Conservation (phyloP, 805 yeast genomes). For the Myxozyma kluyveri region DNA sequence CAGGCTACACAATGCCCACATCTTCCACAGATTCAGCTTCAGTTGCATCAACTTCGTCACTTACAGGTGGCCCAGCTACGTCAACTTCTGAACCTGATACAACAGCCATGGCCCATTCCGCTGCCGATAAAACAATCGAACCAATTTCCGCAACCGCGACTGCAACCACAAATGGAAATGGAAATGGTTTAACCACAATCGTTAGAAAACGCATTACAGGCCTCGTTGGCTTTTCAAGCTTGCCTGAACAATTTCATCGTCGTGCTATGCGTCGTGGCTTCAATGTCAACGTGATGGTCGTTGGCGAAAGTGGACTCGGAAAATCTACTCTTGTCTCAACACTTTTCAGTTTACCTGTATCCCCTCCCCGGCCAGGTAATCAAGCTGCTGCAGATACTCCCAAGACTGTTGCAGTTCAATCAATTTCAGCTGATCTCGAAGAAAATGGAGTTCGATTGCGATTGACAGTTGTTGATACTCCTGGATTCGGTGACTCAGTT, state of each 20-base stretch:
- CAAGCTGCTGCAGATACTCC: slow-evolving; percentile 35
- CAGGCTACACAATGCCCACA: too few relatives aligned
- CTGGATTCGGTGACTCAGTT: slow-evolving; percentile 90
- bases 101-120: too few relatives aligned
- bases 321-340: slow-evolving; percentile 90
- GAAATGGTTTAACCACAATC: slow-evolving; percentile 46
- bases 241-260: slow-evolving; percentile 98
- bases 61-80: too few relatives aligned
- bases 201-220: slow-evolving; percentile 82
- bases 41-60: too few relatives aligned
- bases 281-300: slow-evolving; percentile 81
- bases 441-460: slow-evolving; percentile 90
- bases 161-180: slow-evolving; percentile 11
- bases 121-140: too few relatives aligned
- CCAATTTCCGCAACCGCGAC: neutral
- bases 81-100: too few relatives aligned
- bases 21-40: too few relatives aligned
- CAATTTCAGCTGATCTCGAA: slow-evolving; percentile 70
- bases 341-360: slow-evolving; percentile 66
- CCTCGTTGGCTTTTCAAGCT: slow-evolving; percentile 94
- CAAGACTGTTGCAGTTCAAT: slow-evolving; percentile 54
- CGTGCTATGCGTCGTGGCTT: slow-evolving; percentile 88
- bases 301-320: slow-evolving; percentile 87
- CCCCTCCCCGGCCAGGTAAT: slow-evolving; percentile 28
- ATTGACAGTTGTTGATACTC: slow-evolving; percentile 81